Percentiles rank a stretch among this genome's conserved stretches.
Evolutionary conservation across 2,329 filamentous ascomycete species (phyloP).

Genomic region (Phialocephala subalpina): DNA sequence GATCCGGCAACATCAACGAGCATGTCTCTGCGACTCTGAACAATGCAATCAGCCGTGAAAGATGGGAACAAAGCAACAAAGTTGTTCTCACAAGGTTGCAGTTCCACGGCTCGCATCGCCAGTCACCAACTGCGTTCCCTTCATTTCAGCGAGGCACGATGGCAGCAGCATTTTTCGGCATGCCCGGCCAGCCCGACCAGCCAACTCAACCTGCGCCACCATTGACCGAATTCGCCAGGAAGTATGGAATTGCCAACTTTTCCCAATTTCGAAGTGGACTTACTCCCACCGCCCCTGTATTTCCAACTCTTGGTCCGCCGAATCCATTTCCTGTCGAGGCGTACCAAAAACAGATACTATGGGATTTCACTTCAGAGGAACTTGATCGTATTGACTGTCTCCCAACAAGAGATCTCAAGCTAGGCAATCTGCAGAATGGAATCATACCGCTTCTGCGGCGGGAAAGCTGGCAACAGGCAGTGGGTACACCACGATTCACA

Average conservation of each 20-base stretch:
- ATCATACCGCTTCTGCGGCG: conserved; percentile 25
- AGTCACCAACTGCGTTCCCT: background rate
- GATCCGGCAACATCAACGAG: too few relatives aligned
- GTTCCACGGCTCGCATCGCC: background rate
- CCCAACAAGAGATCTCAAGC: conserved; percentile 21
- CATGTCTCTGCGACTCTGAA: too few relatives aligned
- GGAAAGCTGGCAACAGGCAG: conserved; percentile 23
- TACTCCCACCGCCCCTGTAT: conserved; percentile 9
- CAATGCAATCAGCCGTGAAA: too few relatives aligned
- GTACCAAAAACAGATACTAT: conserved; percentile 18
- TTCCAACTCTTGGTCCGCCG: conserved; percentile 8
- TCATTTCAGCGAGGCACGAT: background rate
- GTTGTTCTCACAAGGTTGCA: background rate
- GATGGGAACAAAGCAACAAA: too few relatives aligned
- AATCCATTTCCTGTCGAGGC: conserved; percentile 8
- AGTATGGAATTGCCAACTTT: background rate
- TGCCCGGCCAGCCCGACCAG: too few relatives aligned
- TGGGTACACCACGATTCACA: conserved; percentile 11
- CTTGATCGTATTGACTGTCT: conserved; percentile 32
- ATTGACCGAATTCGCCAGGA: conserved; percentile 8
- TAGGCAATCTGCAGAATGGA: conserved; percentile 19
- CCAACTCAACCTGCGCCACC: background rate
- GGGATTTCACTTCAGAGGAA: conserved; percentile 28
- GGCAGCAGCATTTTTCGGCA: too few relatives aligned
- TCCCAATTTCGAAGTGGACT: background rate